Conservation (phyloP, 192 early-diverging fungal species). For the Rhizoclosmatium sp. region DNA sequence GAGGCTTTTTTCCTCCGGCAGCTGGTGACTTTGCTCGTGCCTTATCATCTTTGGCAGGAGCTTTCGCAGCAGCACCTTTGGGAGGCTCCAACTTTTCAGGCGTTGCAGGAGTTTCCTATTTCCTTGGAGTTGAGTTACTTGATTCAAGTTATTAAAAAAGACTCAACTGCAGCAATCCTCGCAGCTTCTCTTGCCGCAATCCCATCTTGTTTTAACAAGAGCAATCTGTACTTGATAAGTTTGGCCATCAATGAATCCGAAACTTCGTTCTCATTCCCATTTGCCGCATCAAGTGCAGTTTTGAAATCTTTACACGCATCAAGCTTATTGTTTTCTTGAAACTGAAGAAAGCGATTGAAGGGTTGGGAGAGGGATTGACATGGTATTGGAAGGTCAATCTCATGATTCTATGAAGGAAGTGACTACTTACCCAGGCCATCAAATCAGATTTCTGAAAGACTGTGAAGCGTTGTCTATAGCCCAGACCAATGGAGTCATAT, state of each 20-base stretch:
- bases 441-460: slow-evolving; percentile 46
- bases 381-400: neutral
- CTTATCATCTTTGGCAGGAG: slow-evolving; percentile 29
- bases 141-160: neutral
- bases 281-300: slow-evolving; percentile 42
- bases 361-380: neutral
- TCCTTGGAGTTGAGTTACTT: neutral
- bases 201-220: slow-evolving; percentile 56
- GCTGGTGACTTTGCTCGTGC: slow-evolving; percentile 20
- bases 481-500: slow-evolving; percentile 48
- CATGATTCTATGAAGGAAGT: neutral
- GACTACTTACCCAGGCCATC: slow-evolving; percentile 53
- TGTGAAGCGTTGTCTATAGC: slow-evolving; percentile 49
- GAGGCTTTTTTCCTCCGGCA: slow-evolving; percentile 1
- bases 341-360: neutral
- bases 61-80: neutral
- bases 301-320: slow-evolving; percentile 61
- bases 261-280: slow-evolving; percentile 43
- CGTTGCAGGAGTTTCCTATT: slow-evolving; percentile 38
- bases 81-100: slow-evolving; percentile 8
- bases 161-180: neutral
- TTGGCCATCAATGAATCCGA: slow-evolving; percentile 52
- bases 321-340: slow-evolving; percentile 48
- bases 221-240: slow-evolving; percentile 49
- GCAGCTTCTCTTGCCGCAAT: slow-evolving; percentile 53